Conservation (phyloP, 345 rosid species). For the Salix caprea region DNA sequence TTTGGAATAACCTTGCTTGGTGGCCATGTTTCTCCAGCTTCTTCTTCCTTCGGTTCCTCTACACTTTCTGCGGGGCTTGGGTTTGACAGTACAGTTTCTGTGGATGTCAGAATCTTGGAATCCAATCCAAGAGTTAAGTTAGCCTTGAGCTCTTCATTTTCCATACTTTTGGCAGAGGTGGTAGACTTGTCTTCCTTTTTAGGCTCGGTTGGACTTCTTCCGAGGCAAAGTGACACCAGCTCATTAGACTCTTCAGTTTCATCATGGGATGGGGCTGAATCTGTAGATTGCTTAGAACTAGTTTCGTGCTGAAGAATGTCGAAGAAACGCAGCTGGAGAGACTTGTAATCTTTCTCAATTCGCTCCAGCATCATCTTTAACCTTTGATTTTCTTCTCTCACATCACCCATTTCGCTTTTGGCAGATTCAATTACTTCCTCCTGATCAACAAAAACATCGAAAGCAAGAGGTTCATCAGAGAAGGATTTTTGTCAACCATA, state of each 20-base stretch:
- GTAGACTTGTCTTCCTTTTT: slow-evolving; percentile 34
- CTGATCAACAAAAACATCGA: neutral
- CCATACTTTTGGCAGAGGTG: slow-evolving; percentile 12
- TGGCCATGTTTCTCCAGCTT: slow-evolving; percentile 39
- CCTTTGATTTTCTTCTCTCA: slow-evolving; percentile 65
- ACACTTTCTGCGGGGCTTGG: slow-evolving; percentile 33
- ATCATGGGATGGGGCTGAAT: slow-evolving; percentile 16
- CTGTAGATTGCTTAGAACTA: slow-evolving; percentile 15
- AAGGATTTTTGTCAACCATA: too few species aligned
- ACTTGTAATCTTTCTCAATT: slow-evolving; percentile 59
- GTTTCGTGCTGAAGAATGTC: slow-evolving; percentile 46
- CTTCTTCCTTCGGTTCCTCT: slow-evolving; percentile 38
- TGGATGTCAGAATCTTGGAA: slow-evolving; percentile 24
- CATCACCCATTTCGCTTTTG: slow-evolving; percentile 66
- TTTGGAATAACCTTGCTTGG: slow-evolving; percentile 46
- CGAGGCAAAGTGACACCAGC: slow-evolving; percentile 73
- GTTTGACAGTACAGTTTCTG: slow-evolving; percentile 19
- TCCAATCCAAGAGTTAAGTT: slow-evolving; percentile 52
- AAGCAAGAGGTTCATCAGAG: neutral
- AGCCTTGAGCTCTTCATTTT: slow-evolving; percentile 44
- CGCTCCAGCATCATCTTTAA: slow-evolving; percentile 50
- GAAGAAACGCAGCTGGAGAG: slow-evolving; percentile 59
- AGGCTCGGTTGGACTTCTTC: slow-evolving; percentile 40
- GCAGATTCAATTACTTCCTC: slow-evolving; percentile 55
- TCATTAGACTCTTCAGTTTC: slow-evolving; percentile 39